Percentiles rank a stretch among this genome's conserved stretches.
Evolutionary conservation across 2,329 filamentous ascomycete genomes (phyloP).

Genomic region (Fusarium beomiforme): DNA sequence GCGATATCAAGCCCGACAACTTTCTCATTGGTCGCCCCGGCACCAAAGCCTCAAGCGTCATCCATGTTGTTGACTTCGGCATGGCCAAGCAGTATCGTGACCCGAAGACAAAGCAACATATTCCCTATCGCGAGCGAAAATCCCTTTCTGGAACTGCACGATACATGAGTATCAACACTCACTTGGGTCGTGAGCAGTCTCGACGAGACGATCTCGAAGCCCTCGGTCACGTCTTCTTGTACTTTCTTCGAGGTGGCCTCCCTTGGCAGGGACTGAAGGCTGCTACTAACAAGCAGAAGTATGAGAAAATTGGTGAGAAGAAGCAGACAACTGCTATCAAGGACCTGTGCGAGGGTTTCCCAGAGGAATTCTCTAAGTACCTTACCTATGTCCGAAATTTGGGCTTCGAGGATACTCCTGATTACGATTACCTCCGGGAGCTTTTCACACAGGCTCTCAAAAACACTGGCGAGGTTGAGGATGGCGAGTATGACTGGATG

Average conservation of each 20-base stretch:
- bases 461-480: slow-evolving; percentile 92
- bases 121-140: slow-evolving; percentile 96
- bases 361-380: slow-evolving; percentile 98
- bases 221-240: slow-evolving; percentile 78
- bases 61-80: slow-evolving; percentile 98
- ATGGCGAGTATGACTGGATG: slow-evolving; percentile 99
- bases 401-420: slow-evolving; percentile 96
- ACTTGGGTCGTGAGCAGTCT: slow-evolving; percentile 95
- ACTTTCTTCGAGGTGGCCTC: slow-evolving; percentile 76
- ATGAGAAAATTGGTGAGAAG: slow-evolving; percentile 99
- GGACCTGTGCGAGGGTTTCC: slow-evolving; percentile 95
- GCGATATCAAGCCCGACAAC: slow-evolving; percentile 99
- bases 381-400: slow-evolving; percentile 97
- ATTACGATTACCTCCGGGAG: slow-evolving; percentile 97
- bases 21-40: slow-evolving; percentile 94
- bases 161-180: slow-evolving; percentile 99
- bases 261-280: slow-evolving; percentile 80
- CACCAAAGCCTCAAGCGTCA: slow-evolving; percentile 95
- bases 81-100: slow-evolving; percentile 99
- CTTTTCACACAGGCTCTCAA: slow-evolving; percentile 96
- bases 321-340: slow-evolving; percentile 98
- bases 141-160: slow-evolving; percentile 94
- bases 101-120: slow-evolving; percentile 98
- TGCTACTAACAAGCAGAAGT: slow-evolving; percentile 92
- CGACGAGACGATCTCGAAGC: slow-evolving; percentile 96